Evolutionary conservation across 371 early-diverging fungal genomes (phyloP), one percentile per base, ranked within the genome.

Genomic region (Lichtheimia ornata): DNA sequence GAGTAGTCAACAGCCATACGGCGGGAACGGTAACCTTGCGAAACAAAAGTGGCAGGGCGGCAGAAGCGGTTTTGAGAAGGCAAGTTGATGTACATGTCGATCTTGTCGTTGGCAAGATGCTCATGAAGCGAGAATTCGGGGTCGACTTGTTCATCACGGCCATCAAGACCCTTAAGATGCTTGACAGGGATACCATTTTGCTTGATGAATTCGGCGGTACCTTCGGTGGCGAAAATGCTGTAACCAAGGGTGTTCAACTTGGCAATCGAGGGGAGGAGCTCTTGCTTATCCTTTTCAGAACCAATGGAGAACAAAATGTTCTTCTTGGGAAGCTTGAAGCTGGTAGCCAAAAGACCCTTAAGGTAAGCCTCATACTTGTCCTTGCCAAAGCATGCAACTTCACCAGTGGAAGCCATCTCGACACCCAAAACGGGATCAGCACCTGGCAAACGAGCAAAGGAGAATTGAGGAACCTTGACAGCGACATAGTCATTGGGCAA

Each of bases 341-440:
- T 85, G 81, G 67, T 97, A 90, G 17, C 90, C 83, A 53, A 89
- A 92, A 18, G 92, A 93, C 67, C 91, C 93, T 73, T 92, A 93
- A 65, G 91, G 79, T 89, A 95, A 15, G 96, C 95, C 64, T 94
- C 93, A 53, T 89, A 84, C 61, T 94, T 89, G 65, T 93, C 89
- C 20, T 84, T 78, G 28, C 97, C 97, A 63, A 97, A 97, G 81
- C 96, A 95, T 0, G 97, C 97, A 24, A 97, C 96, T 81, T 97
- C 97, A 62, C 97, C 97, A 1, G 97, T 97, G 9, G 94, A 94
- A n/a, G 95, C 92, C 96, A 97, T 97, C 72, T 97, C 97, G 45
- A 97, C 97, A 56, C 96, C 96, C 51, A 97, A 81, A 79, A 94
- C 86, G 42, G 97, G 96, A 70, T 97, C 97, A 27, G 97, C 96